phyloP scores from a whole-genome alignment of 1,284 basidiomycete genomes.

The Ceratobasidium sp. region DNA sequence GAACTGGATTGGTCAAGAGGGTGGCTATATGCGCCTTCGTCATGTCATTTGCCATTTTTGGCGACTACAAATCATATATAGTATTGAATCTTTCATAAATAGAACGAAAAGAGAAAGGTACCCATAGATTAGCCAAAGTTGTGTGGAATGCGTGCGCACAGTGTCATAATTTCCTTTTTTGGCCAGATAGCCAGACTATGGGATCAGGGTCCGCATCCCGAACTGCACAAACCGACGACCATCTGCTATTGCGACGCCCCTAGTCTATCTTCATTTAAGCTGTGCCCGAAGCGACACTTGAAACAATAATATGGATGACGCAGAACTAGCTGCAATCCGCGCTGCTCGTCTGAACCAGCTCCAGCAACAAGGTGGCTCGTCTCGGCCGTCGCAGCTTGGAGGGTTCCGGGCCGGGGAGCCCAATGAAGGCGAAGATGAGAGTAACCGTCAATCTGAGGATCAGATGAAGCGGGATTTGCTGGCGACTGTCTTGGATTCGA shows the following conservation, averaged over 20 bases:
- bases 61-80: too few relatives aligned
- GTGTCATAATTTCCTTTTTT: constrained; percentile 1
- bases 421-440: constrained; percentile 46
- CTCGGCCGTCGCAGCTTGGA: neutral
- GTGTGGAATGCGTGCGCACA: neutral
- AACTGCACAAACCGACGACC: neutral
- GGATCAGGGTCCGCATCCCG: constrained; percentile 14
- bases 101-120: neutral
- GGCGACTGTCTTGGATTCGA: constrained; percentile 85
- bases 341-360: constrained; percentile 55
- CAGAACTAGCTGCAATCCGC: constrained; percentile 56
- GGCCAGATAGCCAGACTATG: neutral
- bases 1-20: too few relatives aligned
- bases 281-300: neutral
- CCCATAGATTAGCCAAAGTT: too few relatives aligned
- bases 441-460: constrained; percentile 58
- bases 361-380: constrained; percentile 46
- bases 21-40: too few relatives aligned
- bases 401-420: constrained; percentile 30
- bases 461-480: constrained; percentile 82
- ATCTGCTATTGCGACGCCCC: neutral
- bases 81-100: too few relatives aligned
- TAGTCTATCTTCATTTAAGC: neutral
- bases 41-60: too few relatives aligned
- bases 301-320: constrained; percentile 49